phyloP scores from a whole-genome alignment of 129 eudicot genomes.

The Centella asiatica region DNA sequence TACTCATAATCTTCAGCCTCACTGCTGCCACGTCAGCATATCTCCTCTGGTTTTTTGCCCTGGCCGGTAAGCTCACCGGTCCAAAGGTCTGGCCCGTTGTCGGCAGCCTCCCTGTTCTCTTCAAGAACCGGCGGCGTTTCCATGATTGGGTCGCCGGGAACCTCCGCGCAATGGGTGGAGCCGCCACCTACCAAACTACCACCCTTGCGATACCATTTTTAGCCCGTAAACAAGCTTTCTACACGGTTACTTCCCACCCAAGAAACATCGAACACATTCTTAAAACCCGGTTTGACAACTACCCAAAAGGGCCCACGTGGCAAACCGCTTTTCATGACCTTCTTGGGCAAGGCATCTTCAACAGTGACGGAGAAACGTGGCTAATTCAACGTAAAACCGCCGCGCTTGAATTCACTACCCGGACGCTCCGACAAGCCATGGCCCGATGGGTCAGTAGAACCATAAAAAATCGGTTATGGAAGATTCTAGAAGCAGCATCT shows the following conservation, averaged over 20 bases:
- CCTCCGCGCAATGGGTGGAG: conserved; percentile 28
- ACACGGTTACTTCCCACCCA: conserved; percentile 77
- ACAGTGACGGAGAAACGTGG: conserved; percentile 85
- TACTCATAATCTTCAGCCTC: conserved; percentile 27
- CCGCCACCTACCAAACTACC: conserved; percentile 71
- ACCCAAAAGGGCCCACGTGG: conserved; percentile 86
- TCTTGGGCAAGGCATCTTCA: conserved; percentile 74
- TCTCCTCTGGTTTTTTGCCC: conserved; percentile 60
- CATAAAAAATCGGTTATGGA: conserved; percentile 57
- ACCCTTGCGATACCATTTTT: conserved; percentile 66
- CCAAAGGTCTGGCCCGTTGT: conserved; percentile 58
- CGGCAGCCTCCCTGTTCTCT: conserved; percentile 62
- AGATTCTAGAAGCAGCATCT: conserved; percentile 47
- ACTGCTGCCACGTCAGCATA: conserved; percentile 49
- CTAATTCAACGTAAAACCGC: conserved; percentile 76
- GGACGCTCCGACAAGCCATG: conserved; percentile 89
- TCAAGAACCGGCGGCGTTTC: conserved; percentile 45
- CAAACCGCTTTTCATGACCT: conserved; percentile 84
- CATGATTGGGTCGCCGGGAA: conserved; percentile 79
- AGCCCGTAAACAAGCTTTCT: conserved; percentile 71
- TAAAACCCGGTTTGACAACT: conserved; percentile 63
- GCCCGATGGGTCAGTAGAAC: conserved; percentile 83
- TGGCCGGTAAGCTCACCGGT: conserved; percentile 44
- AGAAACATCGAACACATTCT: conserved; percentile 73
- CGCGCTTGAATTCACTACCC: conserved; percentile 72